These are phyloP conservation scores for Ambrosia artemisiifolia DNA, from an alignment of 129 eudicot species.

Conservation along the genomic window DNA sequence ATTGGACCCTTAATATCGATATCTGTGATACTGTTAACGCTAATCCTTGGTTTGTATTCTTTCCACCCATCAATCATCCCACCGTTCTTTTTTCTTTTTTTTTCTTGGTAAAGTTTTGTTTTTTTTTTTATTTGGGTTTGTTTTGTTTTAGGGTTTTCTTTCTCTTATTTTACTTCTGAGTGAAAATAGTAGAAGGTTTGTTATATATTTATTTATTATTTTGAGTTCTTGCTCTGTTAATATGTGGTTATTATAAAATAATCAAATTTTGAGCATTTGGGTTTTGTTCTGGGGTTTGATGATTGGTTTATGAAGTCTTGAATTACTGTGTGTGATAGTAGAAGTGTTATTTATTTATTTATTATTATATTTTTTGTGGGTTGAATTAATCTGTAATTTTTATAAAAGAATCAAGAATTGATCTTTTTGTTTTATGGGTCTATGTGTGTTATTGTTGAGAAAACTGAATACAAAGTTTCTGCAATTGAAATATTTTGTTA, in stretches of 20 bases:
- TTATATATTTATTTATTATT: background rate
- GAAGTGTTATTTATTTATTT: no score
- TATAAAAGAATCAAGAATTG: no score
- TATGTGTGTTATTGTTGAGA: background rate
- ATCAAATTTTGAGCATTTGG: background rate
- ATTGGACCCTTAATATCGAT: constrained; percentile 88
- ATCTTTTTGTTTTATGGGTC: background rate
- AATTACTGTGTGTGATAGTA: background rate
- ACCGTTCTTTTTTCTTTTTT: background rate
- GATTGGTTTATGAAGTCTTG: background rate
- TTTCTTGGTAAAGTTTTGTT: background rate
- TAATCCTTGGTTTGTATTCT: constrained; percentile 62
- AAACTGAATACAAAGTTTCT: background rate
- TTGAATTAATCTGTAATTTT: no score
- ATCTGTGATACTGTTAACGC: constrained; percentile 77
- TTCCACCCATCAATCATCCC: background rate
- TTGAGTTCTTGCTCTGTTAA: constrained; percentile 11
- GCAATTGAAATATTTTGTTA: background rate
- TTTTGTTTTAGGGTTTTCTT: constrained; percentile 28
- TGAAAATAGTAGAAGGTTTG: background rate
- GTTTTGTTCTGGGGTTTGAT: constrained; percentile 29
- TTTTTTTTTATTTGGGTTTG: constrained; percentile 19
- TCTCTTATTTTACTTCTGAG: background rate
- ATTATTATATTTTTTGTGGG: no score
- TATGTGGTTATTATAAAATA: background rate